Evolutionary conservation across 176 grass and related monocot genomes (phyloP), one percentile per base, ranked within the genome.

Genomic region (Avena insularis): DNA sequence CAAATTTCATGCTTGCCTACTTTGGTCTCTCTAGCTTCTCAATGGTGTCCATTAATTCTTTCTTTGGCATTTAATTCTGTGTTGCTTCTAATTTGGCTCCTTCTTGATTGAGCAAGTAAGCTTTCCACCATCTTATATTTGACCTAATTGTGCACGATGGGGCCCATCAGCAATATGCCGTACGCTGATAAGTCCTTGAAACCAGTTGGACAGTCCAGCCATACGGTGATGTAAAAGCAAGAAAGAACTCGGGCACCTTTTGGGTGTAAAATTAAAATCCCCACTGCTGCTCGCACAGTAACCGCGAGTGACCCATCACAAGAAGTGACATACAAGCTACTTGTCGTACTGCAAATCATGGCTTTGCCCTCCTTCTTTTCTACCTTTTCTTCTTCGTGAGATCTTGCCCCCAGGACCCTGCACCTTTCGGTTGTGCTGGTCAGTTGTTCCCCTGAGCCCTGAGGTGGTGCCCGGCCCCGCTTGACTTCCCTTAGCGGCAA

Each of bases 251-350:
- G 55, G 55, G 8, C 43, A 36, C 17, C 71, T 88, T 40, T n/a
- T 10, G 62, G n/a, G 4, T 9, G 45, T 61, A 60, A 79, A 86
- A 23, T 21, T 60, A 29, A 29, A 29, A 29, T 29, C 29, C 16
- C 0, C 1, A 27, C 5, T 14, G 43, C 13, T 62, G 20, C 8
- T 9, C 20, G 9, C 75, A 61, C 38, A 45, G 29, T 58, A 4
- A 20, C 17, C 16, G 49, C n/a, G 47, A 29, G 72, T 9, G 47
- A 13, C 45, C 57, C 49, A 33, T 74, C 46, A 19, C 69, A 36
- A 48, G 71, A 36, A 82, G 88, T 86, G 88, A 77, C 61, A 59
- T 77, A 54, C 79, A 90, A 90, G 82, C 45, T 33, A 75, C 77
- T 19, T 65, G 14, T 31, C 23, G 57, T 59, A 33, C 16, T 19